Evolutionary conservation across 2,329 filamentous ascomycete species (phyloP), one percentile per base, ranked within the genome.

Genomic region (Penicillium olsonii): DNA sequence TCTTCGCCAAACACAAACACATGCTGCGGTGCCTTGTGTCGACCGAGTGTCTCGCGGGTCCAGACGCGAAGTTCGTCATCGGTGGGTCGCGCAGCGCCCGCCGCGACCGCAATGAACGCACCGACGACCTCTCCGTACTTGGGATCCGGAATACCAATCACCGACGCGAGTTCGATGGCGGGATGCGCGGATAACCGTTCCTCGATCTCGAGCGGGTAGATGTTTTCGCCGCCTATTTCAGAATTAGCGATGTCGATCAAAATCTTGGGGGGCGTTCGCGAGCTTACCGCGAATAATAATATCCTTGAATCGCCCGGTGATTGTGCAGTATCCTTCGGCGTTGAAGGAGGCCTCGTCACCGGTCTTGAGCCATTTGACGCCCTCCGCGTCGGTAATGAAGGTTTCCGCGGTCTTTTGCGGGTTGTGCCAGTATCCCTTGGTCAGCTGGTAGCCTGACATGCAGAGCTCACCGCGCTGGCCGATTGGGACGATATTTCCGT

Each of bases 251-350:
- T 19, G 38, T 9, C 37, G 45, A 46, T 45, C 20, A 42, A 37
- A 10, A 37, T n/a, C 22, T 15, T 33, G 18, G n/a, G 22, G 20
- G 42, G 35, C 15, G 37, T 11, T 17, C 2, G 33, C 19, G 5
- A 33, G 31, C 66, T 31, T 58, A 69, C 84, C 87, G 60, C 87
- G 76, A 52, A 90, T 90, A 50, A 90, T 89, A 29, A 90, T 89
- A 51, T 91, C 87, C 72, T 90, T 90, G 71, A 89, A 88, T 17
- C 87, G 76, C 0, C 87, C 87, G 0, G 87, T 90, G 57, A 91
- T 90, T 6, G 76, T 78, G 57, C 86, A 89, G 63, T 88, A 88
- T 0, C 86, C 87, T 8, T 83, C 69, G 1, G 69, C 60, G 38
- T 79, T 73, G 56, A 83, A 77, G 3, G 76, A 67, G 1, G 74